phyloP scores from a whole-genome alignment of 495 filamentous ascomycete species.

The Friedmanniomyces simplex region DNA sequence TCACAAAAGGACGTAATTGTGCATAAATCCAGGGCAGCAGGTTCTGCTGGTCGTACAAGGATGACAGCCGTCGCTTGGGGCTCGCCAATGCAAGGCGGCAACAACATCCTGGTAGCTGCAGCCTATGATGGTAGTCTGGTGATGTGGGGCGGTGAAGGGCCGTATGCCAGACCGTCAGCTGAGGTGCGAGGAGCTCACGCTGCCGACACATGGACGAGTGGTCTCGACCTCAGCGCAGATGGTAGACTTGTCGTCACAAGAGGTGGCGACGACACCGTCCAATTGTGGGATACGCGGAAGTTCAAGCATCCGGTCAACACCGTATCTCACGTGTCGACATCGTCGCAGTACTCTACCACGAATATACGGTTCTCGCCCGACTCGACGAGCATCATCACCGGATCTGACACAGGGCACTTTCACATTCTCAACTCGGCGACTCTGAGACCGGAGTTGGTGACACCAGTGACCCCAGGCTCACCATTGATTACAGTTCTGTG shows the following conservation, averaged over 20 bases:
- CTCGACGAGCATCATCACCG: conserved; percentile 72
- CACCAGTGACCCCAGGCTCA: conserved; percentile 71
- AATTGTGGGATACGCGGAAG: conserved; percentile 91
- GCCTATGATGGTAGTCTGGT: conserved; percentile 82
- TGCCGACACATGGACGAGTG: conserved; percentile 80
- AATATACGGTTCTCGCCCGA: conserved; percentile 85
- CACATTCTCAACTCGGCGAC: conserved; percentile 91
- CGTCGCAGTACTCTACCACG: conserved; percentile 66
- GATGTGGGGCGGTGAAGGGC: conserved; percentile 88
- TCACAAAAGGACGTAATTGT: conserved; percentile 88
- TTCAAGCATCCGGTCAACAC: conserved; percentile 80
- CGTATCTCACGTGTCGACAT: conserved; percentile 70
- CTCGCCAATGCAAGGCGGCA: conserved; percentile 61
- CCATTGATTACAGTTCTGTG: conserved; percentile 77
- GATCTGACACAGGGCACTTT: conserved; percentile 75
- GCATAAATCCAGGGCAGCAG: conserved; percentile 77
- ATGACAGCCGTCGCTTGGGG: conserved; percentile 93
- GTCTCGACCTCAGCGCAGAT: conserved; percentile 83
- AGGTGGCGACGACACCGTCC: conserved; percentile 77
- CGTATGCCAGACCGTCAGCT: conserved; percentile 71
- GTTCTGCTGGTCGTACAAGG: conserved; percentile 79
- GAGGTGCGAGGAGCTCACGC: conserved; percentile 81
- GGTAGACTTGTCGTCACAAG: conserved; percentile 79
- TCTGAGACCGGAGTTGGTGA: conserved; percentile 69
- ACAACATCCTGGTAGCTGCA: conserved; percentile 70